phyloP scores from a whole-genome alignment of 176 grass and related monocot species.

The Ensete glaucum region DNA sequence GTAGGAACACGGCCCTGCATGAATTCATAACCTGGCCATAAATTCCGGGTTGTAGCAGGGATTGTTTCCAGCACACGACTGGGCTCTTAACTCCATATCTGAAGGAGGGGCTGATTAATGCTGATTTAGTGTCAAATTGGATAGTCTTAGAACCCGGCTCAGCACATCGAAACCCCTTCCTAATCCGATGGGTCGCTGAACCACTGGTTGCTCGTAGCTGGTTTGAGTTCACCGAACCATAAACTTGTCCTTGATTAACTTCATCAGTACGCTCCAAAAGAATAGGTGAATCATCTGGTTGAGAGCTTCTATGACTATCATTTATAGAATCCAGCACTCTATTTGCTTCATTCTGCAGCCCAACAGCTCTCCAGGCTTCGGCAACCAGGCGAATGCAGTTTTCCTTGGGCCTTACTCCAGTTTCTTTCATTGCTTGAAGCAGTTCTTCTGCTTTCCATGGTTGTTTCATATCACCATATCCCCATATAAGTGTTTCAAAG shows the following conservation, averaged over 20 bases:
- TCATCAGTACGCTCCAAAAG: background rate
- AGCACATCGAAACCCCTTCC: background rate
- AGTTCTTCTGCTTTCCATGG: slow-evolving; percentile 81
- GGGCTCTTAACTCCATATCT: slow-evolving; percentile 31
- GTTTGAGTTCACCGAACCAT: slow-evolving; percentile 22
- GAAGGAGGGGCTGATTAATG: slow-evolving; percentile 10
- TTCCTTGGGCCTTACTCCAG: slow-evolving; percentile 42
- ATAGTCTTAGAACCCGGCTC: background rate
- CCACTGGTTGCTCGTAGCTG: slow-evolving; percentile 36
- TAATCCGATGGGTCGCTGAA: slow-evolving; percentile 4
- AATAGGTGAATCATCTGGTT: slow-evolving; percentile 3
- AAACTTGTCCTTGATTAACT: slow-evolving; percentile 21
- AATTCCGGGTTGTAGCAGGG: slow-evolving; percentile 24
- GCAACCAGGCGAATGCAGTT: slow-evolving; percentile 56
- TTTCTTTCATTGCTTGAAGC: slow-evolving; percentile 57
- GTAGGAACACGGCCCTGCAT: slow-evolving; percentile 30
- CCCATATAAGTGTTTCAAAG: slow-evolving; percentile 94
- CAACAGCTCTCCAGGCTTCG: slow-evolving; percentile 68
- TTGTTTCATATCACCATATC: slow-evolving; percentile 73
- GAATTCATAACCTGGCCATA: slow-evolving; percentile 29
- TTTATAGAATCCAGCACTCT: slow-evolving; percentile 26
- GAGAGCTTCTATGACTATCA: slow-evolving; percentile 3
- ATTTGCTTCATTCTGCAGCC: slow-evolving; percentile 43
- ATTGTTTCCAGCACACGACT: slow-evolving; percentile 36
- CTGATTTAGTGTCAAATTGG: background rate